Base-by-base conservation (phyloP, 1,284 basidiomycete species). In the Rhodotorula sp. region DNA sequence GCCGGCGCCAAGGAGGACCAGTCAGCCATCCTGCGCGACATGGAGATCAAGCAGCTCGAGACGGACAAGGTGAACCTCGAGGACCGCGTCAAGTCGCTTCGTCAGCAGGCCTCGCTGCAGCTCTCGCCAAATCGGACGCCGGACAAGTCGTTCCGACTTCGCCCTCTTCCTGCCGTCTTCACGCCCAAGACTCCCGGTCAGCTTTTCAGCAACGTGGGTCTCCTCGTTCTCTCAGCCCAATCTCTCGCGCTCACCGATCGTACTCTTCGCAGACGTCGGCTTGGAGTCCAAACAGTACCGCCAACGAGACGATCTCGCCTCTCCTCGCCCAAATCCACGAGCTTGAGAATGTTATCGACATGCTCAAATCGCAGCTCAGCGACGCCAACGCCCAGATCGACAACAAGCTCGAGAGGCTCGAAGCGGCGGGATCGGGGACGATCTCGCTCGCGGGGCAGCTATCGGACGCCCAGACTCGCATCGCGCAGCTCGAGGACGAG, bases 381-480 rank as follows among this genome's bases (percentile, higher is more conserved):
- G 82, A 79, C 3, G 90, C 90, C 7, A 92, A 92, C 78, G 86
- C 89, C 53, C 89, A 85, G 75, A 89, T 93, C 59, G 91, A 93
- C 75, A 87, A 90, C 76, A 92, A 92, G 79, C 83, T 93, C 15
- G 89, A 90, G 78, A 87, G 88, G 67, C 86, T 93, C 9, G 89
- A 90, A 76, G 86, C 90, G 67, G 88, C 89, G 4, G 90, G 90
- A 2, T 79, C 88, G 8, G 88, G 86, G 84, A 84, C 80, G 4
- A 70, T 82, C n/a, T 69, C 76, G 4, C 74, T 84, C n/a, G 79
- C 81, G 3, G 78, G 81, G 24, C 87, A 87, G 69, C 84, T 92
- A 6, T 87, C 88, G 72, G 88, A 89, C 68, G 88, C 89, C 1
- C 85, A 86, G 10, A 78, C 81, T 6, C 84, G 81, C 70, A 87